phyloP scores from a whole-genome alignment of 345 rosid species.

The Adansonia digitata region DNA sequence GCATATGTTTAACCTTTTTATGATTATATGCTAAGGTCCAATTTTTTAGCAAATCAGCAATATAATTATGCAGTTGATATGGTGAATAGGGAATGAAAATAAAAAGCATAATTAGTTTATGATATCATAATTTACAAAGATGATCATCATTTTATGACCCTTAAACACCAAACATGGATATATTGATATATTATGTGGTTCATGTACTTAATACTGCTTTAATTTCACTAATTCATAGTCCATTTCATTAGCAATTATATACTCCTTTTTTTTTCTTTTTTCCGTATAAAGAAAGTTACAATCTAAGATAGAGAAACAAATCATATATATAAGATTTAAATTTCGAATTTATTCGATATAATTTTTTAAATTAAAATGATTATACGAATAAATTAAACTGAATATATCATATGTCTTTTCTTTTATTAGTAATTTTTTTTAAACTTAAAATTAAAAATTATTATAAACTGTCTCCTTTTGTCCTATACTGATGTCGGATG shows the following conservation, averaged over 20 bases:
- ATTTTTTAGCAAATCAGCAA: slow-evolving; percentile 30
- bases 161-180: neutral
- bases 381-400: no score
- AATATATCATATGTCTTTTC: no score
- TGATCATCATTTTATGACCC: slow-evolving; percentile 15
- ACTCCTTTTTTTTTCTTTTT: no score
- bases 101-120: slow-evolving; percentile 2
- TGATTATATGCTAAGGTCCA: slow-evolving; percentile 19
- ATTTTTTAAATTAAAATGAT: no score
- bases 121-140: slow-evolving; percentile 10
- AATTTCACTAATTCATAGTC: slow-evolving; percentile 10
- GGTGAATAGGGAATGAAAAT: slow-evolving; percentile 25
- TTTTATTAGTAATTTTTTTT: no score
- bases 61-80: slow-evolving; percentile 25
- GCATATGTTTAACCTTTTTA: neutral
- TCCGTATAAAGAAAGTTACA: no score
- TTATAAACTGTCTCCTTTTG: neutral
- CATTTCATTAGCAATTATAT: neutral
- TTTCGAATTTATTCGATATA: no score
- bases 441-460: neutral
- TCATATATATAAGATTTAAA: no score
- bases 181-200: slow-evolving; percentile 17
- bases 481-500: neutral
- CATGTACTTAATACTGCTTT: slow-evolving; percentile 16
- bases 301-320: no score